phyloP scores from a whole-genome alignment of 164 flowering plant genomes.

The Piper betle region DNA sequence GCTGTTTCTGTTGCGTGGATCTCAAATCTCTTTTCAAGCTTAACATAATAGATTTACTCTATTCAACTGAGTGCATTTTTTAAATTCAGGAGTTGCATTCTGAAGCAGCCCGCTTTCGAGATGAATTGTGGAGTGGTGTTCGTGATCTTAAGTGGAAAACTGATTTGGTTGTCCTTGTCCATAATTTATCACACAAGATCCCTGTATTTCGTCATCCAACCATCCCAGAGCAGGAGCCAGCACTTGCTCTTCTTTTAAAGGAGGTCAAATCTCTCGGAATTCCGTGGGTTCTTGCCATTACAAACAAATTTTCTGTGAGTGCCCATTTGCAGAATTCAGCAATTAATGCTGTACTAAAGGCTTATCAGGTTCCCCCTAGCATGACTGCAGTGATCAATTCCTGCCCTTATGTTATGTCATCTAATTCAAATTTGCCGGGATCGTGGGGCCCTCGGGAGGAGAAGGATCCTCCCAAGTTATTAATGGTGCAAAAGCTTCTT shows the following conservation, averaged over 20 bases:
- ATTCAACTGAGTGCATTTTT: not conserved
- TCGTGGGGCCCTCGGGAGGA: slow-evolving; percentile 24
- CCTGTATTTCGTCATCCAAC: slow-evolving; percentile 27
- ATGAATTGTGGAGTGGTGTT: slow-evolving; percentile 89
- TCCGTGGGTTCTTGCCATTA: slow-evolving; percentile 92
- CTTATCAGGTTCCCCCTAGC: slow-evolving; percentile 66
- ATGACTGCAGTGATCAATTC: slow-evolving; percentile 65
- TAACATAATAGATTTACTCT: too few relatives aligned
- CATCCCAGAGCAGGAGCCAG: slow-evolving; percentile 44
- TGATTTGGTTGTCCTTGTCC: too few relatives aligned
- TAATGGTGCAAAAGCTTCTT: slow-evolving; percentile 32
- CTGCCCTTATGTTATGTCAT: slow-evolving; percentile 65
- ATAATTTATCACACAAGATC: too few relatives aligned
- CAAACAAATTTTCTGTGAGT: slow-evolving; percentile 89
- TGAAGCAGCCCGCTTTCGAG: slow-evolving; percentile 60
- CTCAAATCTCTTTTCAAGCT: not conserved
- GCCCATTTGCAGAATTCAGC: slow-evolving; percentile 83
- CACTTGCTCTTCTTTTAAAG: slow-evolving; percentile 63
- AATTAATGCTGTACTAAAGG: slow-evolving; percentile 52
- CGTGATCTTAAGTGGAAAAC: too few relatives aligned
- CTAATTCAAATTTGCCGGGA: slow-evolving; percentile 33
- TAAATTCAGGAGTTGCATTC: slow-evolving; percentile 54
- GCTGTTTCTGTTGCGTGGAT: not conserved
- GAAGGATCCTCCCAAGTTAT: slow-evolving; percentile 22
- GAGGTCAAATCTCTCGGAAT: slow-evolving; percentile 87